These are phyloP conservation scores for Alternaria ventricosa DNA, from an alignment of 2,329 filamentous ascomycete species.

Conservation along the genomic window DNA sequence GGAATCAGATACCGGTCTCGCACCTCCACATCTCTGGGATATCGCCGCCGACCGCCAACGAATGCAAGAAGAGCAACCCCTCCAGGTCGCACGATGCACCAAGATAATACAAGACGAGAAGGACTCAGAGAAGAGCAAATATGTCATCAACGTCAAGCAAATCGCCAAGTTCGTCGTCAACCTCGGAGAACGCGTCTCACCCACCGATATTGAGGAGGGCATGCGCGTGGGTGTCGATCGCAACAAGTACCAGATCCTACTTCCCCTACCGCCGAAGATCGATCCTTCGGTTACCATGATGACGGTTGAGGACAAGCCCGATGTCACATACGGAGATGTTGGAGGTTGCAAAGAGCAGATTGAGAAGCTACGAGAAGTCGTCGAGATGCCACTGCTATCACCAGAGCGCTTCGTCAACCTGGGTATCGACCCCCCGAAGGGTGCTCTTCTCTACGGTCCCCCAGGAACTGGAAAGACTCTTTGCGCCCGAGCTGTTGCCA, in stretches of 20 bases:
- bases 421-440: conserved; percentile 98
- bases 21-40: conserved; percentile 98
- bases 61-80: conserved; percentile 97
- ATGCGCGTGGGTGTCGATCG: conserved; percentile 98
- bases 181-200: conserved; percentile 93
- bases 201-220: conserved; percentile 98
- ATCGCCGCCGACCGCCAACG: conserved; percentile 96
- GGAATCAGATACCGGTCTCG: conserved; percentile 98
- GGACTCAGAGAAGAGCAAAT: conserved; percentile 97
- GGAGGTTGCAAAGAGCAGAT: conserved; percentile 99
- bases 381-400: conserved; percentile 96
- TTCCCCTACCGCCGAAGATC: conserved; percentile 96
- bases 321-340: conserved; percentile 98
- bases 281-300: conserved; percentile 99
- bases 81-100: conserved; percentile 96
- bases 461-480: conserved; percentile 99
- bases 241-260: conserved; percentile 98
- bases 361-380: conserved; percentile 97
- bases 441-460: conserved; percentile 92
- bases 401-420: conserved; percentile 97
- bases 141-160: conserved; percentile 99
- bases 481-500: conserved; percentile 95
- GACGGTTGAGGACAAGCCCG: conserved; percentile 99
- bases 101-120: conserved; percentile 99
- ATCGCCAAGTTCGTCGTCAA: conserved; percentile 99